These are phyloP conservation scores for Colletotrichum costaricense DNA, from an alignment of 2,329 filamentous ascomycete genomes.

Conservation along the genomic window DNA sequence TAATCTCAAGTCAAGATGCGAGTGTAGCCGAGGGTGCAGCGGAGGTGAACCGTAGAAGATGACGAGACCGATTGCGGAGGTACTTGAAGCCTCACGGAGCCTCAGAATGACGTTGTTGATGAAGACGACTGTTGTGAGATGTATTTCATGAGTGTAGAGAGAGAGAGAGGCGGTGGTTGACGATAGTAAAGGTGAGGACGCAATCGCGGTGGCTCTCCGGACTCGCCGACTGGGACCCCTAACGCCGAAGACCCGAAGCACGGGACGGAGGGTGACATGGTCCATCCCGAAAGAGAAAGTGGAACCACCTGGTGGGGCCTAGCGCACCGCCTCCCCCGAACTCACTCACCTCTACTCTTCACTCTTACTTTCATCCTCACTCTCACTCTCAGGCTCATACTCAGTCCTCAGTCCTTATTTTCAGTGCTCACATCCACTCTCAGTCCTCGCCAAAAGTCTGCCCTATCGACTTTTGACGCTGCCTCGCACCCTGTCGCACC, in stretches of 20 bases:
- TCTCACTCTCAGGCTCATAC: background rate
- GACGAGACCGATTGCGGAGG: background rate
- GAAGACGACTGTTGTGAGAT: background rate
- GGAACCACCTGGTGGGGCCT: conserved; percentile 10
- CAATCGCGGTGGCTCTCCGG: conserved; percentile 9
- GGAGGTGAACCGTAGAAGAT: background rate
- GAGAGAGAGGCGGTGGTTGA: background rate
- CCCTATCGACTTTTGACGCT: background rate
- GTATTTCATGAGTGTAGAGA: too few relatives aligned
- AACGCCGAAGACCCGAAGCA: conserved; percentile 15
- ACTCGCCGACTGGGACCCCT: conserved; percentile 1
- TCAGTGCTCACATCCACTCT: conserved; percentile 2
- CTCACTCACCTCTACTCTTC: background rate
- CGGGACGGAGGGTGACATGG: background rate
- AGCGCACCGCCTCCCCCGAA: conserved; percentile 26
- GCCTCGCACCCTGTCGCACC: background rate
- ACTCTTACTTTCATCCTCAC: background rate
- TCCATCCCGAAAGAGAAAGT: background rate
- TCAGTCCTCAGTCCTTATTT: background rate
- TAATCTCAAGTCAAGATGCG: background rate
- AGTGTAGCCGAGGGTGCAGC: background rate
- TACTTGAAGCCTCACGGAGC: background rate
- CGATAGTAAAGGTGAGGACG: background rate
- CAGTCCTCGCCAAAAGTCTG: background rate
- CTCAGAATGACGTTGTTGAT: background rate